Percentiles rank a stretch among this genome's conserved stretches.
phyloP scores from a whole-genome alignment of 2,329 filamentous ascomycete species.

The Oidium heveae region DNA sequence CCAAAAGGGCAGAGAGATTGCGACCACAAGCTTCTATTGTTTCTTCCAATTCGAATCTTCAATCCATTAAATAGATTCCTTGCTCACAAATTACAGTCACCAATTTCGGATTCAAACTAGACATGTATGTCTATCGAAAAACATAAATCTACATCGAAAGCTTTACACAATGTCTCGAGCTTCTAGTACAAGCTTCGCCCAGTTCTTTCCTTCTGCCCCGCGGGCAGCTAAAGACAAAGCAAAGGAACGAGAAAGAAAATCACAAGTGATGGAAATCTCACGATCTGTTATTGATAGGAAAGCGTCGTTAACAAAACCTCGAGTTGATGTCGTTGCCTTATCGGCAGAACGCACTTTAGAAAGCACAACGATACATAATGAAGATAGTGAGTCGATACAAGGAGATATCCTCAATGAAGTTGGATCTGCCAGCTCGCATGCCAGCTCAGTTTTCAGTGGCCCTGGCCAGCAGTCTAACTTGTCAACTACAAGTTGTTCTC shows the following conservation, averaged over 20 bases:
- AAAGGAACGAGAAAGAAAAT: constrained; percentile 34
- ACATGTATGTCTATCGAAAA: constrained; percentile 13
- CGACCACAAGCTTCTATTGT: neutral
- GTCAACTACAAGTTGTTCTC: constrained; percentile 8
- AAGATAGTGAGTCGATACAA: constrained; percentile 32
- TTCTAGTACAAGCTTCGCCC: constrained; percentile 51
- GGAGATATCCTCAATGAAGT: constrained; percentile 45
- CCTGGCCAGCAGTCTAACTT: constrained; percentile 9
- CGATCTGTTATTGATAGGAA: constrained; percentile 14
- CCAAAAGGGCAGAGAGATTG: neutral
- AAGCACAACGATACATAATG: constrained; percentile 10
- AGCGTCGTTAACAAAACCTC: constrained; percentile 11
- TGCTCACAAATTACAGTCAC: neutral
- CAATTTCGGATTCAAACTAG: constrained; percentile 2
- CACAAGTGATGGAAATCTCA: constrained; percentile 10
- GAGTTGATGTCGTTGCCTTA: constrained; percentile 12
- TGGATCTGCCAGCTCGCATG: constrained; percentile 46
- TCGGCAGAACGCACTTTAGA: constrained; percentile 9
- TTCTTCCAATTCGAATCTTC: neutral
- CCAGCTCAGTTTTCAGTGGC: constrained; percentile 44
- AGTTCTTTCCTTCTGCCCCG: constrained; percentile 65
- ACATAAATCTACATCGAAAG: constrained; percentile 13
- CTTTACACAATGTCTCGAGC: constrained; percentile 49
- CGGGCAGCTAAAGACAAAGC: constrained; percentile 25
- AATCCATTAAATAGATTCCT: neutral